phyloP scores from a whole-genome alignment of 495 filamentous ascomycete species.

The Podospora pseudocomata region DNA sequence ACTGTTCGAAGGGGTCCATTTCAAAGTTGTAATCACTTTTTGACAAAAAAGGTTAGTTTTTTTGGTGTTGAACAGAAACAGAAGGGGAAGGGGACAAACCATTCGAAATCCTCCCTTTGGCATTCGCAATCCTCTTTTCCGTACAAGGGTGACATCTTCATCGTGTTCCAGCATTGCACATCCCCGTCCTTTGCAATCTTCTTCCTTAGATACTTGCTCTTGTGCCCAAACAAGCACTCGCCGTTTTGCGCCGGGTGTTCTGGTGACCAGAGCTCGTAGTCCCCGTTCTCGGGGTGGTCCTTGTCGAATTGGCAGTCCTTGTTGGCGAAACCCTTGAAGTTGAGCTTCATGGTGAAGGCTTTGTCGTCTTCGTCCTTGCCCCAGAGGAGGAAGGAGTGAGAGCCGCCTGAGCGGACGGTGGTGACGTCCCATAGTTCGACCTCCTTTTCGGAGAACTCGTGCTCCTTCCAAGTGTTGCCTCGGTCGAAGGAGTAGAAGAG shows the following conservation, averaged over 20 bases:
- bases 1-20: conserved; percentile 67
- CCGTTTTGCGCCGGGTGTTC: conserved; percentile 68
- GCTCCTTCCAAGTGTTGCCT: conserved; percentile 70
- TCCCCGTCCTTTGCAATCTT: conserved; percentile 49
- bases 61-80: not conserved
- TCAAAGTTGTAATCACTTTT: conserved; percentile 91
- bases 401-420: conserved; percentile 83
- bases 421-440: conserved; percentile 72
- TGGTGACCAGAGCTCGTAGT: conserved; percentile 81
- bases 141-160: conserved; percentile 62
- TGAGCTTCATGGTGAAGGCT: conserved; percentile 71
- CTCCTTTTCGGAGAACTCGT: conserved; percentile 66
- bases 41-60: not conserved
- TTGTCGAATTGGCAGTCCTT: conserved; percentile 60
- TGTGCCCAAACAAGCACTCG: conserved; percentile 89
- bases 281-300: conserved; percentile 53
- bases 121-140: conserved; percentile 73
- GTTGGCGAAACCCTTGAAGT: conserved; percentile 76
- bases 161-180: conserved; percentile 68
- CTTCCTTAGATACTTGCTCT: conserved; percentile 87
- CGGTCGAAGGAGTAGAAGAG: conserved; percentile 77
- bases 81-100: conserved; percentile 52
- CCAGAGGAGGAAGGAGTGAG: conserved; percentile 89
- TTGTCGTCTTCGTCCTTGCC: conserved; percentile 50
- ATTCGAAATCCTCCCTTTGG: conserved; percentile 84